Evolutionary conservation across 371 early-diverging fungal species (phyloP).

Genomic region (Phascolomyces articulosus): DNA sequence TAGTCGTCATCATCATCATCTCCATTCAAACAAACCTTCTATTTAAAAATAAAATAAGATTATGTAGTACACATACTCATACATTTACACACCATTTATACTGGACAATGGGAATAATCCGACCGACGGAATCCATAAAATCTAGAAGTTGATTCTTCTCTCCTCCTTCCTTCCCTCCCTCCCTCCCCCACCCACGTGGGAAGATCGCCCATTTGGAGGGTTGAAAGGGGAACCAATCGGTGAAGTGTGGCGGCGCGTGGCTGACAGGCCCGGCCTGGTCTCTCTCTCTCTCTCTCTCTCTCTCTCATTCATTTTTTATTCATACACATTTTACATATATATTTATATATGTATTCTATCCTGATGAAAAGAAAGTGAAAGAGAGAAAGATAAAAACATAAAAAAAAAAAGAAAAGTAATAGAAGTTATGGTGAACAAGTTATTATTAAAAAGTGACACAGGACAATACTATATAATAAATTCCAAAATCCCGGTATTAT

Average conservation of each 20-base stretch:
- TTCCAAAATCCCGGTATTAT: neutral
- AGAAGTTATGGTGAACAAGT: no score
- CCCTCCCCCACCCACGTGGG: neutral
- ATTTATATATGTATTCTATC: no score
- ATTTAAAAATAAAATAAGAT: neutral
- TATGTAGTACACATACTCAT: neutral
- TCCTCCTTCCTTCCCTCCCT: no score
- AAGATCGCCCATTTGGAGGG: neutral
- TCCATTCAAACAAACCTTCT: neutral
- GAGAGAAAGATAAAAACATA: no score
- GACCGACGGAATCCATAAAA: no score
- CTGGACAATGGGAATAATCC: no score
- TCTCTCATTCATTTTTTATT: neutral
- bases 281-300: no score
- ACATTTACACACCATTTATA: no score
- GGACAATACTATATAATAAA: no score
- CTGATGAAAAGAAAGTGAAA: no score
- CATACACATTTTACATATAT: neutral
- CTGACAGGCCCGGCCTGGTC: neutral
- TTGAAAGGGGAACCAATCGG: neutral
- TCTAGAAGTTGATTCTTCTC: no score
- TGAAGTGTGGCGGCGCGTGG: slow-evolving; percentile 7
- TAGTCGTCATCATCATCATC: neutral
- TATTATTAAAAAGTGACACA: neutral
- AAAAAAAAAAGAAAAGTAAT: no score